Percentiles rank a stretch among this genome's conserved stretches.
Evolutionary conservation across 2,329 filamentous ascomycete genomes (phyloP).

Genomic region (Colletotrichum sp.): DNA sequence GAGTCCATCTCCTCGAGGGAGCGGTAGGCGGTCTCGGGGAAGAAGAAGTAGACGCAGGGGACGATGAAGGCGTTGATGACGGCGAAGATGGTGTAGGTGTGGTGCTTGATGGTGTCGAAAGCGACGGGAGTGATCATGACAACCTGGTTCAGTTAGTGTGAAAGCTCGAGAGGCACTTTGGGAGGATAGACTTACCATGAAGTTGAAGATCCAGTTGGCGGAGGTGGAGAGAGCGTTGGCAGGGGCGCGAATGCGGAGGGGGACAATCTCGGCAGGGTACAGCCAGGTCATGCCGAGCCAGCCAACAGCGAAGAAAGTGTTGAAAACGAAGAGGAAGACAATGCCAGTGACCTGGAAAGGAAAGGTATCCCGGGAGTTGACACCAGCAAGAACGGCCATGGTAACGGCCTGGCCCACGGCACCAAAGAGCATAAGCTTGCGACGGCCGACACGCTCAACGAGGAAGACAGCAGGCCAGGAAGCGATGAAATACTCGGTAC

Average conservation of each 20-base stretch:
- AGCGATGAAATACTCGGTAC: slow-evolving; percentile 49
- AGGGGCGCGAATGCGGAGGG: slow-evolving; percentile 63
- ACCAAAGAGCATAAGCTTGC: slow-evolving; percentile 75
- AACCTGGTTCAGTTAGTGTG: slow-evolving; percentile 35
- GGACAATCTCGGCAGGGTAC: slow-evolving; percentile 66
- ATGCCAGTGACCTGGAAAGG: slow-evolving; percentile 34
- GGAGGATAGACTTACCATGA: slow-evolving; percentile 41
- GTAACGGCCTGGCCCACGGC: slow-evolving; percentile 66
- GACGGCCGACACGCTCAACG: slow-evolving; percentile 70
- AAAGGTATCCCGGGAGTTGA: slow-evolving; percentile 33
- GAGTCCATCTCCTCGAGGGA: slow-evolving; percentile 71
- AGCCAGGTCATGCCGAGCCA: slow-evolving; percentile 69
- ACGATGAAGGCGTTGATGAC: slow-evolving; percentile 68
- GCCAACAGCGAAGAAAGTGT: slow-evolving; percentile 64
- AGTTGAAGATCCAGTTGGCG: slow-evolving; percentile 69
- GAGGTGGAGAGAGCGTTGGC: slow-evolving; percentile 61
- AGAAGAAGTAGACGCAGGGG: slow-evolving; percentile 65
- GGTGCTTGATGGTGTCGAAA: slow-evolving; percentile 61
- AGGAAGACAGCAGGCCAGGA: slow-evolving; percentile 67
- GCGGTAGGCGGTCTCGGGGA: slow-evolving; percentile 68
- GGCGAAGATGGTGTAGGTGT: slow-evolving; percentile 71
- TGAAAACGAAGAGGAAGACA: slow-evolving; percentile 66
- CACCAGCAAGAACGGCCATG: slow-evolving; percentile 67
- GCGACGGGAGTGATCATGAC: slow-evolving; percentile 68
- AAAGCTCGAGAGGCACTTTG: neutral